These are phyloP conservation scores for Isoetes taiwanensis DNA, from an alignment of 75 land plant species.

Conservation along the genomic window DNA sequence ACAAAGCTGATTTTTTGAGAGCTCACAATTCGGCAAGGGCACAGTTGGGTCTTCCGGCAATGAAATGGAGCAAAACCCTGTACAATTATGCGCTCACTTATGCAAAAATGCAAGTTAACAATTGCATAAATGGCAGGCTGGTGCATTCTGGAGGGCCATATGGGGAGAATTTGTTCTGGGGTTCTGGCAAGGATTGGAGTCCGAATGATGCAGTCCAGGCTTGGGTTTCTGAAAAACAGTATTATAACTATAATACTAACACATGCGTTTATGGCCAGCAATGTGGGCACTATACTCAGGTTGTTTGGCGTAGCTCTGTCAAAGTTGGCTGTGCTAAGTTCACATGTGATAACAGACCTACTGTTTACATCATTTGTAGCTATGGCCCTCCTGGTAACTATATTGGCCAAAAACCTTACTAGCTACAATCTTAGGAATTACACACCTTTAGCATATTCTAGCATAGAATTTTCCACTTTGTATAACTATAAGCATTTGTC, in stretches of 20 bases:
- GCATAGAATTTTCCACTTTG: too few species aligned
- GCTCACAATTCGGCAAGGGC: constrained; percentile 31
- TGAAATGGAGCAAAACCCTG: constrained; percentile 21
- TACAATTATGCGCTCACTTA: constrained; percentile 20
- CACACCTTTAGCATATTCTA: too few species aligned
- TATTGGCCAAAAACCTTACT: constrained; percentile 24
- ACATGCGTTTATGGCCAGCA: constrained; percentile 21
- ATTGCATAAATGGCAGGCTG: too few species aligned
- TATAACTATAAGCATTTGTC: too few species aligned
- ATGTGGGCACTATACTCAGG: constrained; percentile 53
- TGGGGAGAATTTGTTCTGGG: constrained; percentile 44
- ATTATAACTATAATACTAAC: constrained; percentile 30
- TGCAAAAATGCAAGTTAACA: too few species aligned
- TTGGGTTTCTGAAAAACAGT: constrained; percentile 30
- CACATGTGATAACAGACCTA: constrained; percentile 6
- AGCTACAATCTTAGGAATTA: too few species aligned
- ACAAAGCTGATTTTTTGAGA: constrained; percentile 8
- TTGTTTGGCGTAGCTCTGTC: constrained; percentile 33
- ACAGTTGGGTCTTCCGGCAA: constrained; percentile 15
- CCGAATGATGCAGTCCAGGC: constrained; percentile 23
- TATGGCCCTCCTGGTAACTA: constrained; percentile 37
- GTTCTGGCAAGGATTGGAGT: too few species aligned
- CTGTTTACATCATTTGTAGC: constrained; percentile 19
- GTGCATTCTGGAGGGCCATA: constrained; percentile 34
- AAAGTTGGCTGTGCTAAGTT: constrained; percentile 22